Evolutionary conservation across 2,329 filamentous ascomycete species (phyloP).

Genomic region (Hymenoscyphus salicellus): DNA sequence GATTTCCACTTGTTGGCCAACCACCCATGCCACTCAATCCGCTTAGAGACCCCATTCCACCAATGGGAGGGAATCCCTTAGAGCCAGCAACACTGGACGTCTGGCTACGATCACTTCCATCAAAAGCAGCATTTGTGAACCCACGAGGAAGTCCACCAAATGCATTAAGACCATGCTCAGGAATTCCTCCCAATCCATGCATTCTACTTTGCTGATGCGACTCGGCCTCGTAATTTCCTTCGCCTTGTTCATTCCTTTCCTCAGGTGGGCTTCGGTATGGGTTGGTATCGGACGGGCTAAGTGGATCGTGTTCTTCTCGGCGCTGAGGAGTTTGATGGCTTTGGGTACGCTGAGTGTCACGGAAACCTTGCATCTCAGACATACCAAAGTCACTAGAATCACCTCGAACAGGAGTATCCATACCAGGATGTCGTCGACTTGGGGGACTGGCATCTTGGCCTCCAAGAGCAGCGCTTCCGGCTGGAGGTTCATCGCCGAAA

Average conservation of each 20-base stretch:
- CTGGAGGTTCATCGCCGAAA: constrained; percentile 63
- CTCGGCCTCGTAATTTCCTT: constrained; percentile 39
- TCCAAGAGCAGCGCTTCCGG: constrained; percentile 70
- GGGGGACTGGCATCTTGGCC: constrained; percentile 65
- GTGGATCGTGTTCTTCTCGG: constrained; percentile 62
- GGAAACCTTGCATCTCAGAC: constrained; percentile 56
- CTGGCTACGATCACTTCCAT: constrained; percentile 85
- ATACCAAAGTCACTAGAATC: constrained; percentile 58
- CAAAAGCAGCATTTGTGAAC: constrained; percentile 44
- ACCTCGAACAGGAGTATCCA: constrained; percentile 43
- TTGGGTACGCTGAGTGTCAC: constrained; percentile 45
- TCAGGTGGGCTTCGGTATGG: constrained; percentile 89
- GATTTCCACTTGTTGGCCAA: constrained; percentile 52
- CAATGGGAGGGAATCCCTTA: constrained; percentile 65
- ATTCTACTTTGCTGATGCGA: constrained; percentile 46
- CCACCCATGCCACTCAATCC: constrained; percentile 45
- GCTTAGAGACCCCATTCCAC: constrained; percentile 56
- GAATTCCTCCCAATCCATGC: constrained; percentile 51
- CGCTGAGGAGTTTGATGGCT: constrained; percentile 40
- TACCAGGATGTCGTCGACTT: constrained; percentile 43
- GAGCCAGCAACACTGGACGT: constrained; percentile 79
- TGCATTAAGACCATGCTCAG: constrained; percentile 46
- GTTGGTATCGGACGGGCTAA: constrained; percentile 93
- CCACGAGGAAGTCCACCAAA: constrained; percentile 57
- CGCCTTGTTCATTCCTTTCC: constrained; percentile 56